Evolutionary conservation across 2,329 filamentous ascomycete genomes (phyloP).

Genomic region (Capronia coronata): DNA sequence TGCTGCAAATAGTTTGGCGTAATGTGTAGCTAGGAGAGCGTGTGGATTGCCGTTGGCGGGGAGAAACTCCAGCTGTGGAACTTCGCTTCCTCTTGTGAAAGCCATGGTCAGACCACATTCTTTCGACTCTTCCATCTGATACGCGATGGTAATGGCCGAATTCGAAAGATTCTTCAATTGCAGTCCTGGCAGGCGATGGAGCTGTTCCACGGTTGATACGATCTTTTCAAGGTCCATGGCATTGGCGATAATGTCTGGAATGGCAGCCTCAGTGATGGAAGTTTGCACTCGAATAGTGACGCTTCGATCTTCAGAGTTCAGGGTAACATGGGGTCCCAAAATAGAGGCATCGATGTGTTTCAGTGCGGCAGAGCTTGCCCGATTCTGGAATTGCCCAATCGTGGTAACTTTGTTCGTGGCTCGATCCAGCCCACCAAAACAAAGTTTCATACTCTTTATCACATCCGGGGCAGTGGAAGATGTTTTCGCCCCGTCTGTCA

Average conservation of each 20-base stretch:
- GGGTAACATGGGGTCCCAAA: slow-evolving; percentile 16
- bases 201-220: slow-evolving; percentile 21
- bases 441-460: slow-evolving; percentile 13
- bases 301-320: slow-evolving; percentile 14
- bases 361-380: slow-evolving; percentile 17
- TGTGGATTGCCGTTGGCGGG: slow-evolving; percentile 23
- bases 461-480: not conserved
- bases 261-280: slow-evolving; percentile 13
- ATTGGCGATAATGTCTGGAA: slow-evolving; percentile 18
- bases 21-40: slow-evolving; percentile 11
- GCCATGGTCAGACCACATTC: slow-evolving; percentile 13
- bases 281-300: slow-evolving; percentile 19
- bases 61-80: slow-evolving; percentile 20
- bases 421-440: slow-evolving; percentile 19
- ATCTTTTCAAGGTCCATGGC: slow-evolving; percentile 23
- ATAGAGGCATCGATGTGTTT: slow-evolving; percentile 15
- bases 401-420: slow-evolving; percentile 4
- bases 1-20: slow-evolving; percentile 13
- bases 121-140: slow-evolving; percentile 12
- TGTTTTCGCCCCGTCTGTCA: not conserved
- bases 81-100: slow-evolving; percentile 6
- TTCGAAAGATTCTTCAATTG: slow-evolving; percentile 20
- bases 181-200: slow-evolving; percentile 18
- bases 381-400: slow-evolving; percentile 14
- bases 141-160: slow-evolving; percentile 19